Percentiles rank a stretch among this genome's conserved stretches.
These are phyloP conservation scores for Kondoa subrosea DNA, from an alignment of 768 basidiomycete species.

Conservation along the genomic window DNA sequence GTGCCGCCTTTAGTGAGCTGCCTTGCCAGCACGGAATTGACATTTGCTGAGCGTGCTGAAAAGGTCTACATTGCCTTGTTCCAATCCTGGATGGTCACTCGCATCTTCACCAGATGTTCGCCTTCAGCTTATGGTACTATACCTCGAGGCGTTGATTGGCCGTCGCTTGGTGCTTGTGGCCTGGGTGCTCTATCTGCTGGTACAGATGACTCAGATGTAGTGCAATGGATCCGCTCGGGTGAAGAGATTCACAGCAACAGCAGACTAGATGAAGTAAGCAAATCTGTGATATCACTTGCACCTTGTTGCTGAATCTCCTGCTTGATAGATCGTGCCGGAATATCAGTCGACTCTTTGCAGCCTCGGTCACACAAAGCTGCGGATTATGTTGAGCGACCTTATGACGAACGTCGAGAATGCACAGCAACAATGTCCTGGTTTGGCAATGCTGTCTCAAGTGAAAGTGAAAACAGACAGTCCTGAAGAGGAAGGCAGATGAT, in stretches of 20 bases:
- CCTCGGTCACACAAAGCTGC: background rate
- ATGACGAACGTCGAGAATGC: background rate
- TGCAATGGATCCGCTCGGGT: background rate
- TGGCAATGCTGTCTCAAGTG: too few relatives aligned
- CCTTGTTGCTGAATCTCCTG: background rate
- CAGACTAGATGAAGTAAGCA: background rate
- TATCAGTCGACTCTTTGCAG: background rate
- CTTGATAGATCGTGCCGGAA: background rate
- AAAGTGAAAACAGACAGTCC: too few relatives aligned
- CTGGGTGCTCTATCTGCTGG: background rate
- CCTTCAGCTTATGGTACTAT: background rate
- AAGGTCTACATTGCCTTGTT: slow-evolving; percentile 2
- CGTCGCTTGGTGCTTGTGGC: background rate
- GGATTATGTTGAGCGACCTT: background rate
- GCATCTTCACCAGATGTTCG: background rate
- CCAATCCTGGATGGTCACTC: background rate
- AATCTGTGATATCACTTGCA: background rate
- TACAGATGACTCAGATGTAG: background rate
- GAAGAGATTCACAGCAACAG: background rate
- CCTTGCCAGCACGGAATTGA: background rate
- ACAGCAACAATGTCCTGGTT: background rate
- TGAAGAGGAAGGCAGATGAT: too few relatives aligned
- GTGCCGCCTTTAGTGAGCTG: background rate
- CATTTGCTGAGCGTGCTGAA: background rate
- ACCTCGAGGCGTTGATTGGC: background rate